Base-by-base conservation (phyloP, 345 rosid species). In the Raphanus raphanistrum region DNA sequence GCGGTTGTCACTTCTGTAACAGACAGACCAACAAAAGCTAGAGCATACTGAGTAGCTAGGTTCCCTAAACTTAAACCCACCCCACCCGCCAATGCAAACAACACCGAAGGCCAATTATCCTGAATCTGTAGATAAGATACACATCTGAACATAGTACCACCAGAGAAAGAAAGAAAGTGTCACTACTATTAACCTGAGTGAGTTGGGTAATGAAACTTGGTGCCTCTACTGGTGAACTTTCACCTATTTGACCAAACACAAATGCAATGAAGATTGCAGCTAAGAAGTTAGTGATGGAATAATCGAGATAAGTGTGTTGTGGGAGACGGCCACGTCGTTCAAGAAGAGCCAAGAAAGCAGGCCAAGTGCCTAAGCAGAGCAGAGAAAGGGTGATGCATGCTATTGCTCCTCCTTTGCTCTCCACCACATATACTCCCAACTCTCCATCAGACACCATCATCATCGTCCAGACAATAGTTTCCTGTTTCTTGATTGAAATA, bases 291-390 rank as follows among this genome's bases (percentile, higher is more conserved):
- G 92, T 85, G 78, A 89, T 76, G 12, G 97, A 84, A 61, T 89
- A 93, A 84, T 93, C 96, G 13, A 91, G 96, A 77, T 88, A 93
- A 70, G 96, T 91, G 62, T 93, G 97, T 65, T 91, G 98, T 70
- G 98, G 97, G 67, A 89, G 96, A 17, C 96, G 91, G 2, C 96
- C 98, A 26, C 92, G 84, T 54, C 97, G 77, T 80, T 93, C 97
- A 5, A 93, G 85, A 8, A 90, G 90, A 69, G 92, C 87, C 77
- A 93, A 38, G 38, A 91, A 10, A 72, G 92, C 98, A 70, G 96
- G 98, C 94, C 94, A 93, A 72, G 97, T 91, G 21, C 98, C 97
- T 72, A 93, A 75, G 81, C 88, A 90, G 63, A 88, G 67, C 36
- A 93, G 81, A 60, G 94, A 84, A 4, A 91, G 80, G 60, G 87